These are phyloP conservation scores for Fistulinella cinereoalba DNA, from an alignment of 1,284 basidiomycete species.

Conservation along the genomic window DNA sequence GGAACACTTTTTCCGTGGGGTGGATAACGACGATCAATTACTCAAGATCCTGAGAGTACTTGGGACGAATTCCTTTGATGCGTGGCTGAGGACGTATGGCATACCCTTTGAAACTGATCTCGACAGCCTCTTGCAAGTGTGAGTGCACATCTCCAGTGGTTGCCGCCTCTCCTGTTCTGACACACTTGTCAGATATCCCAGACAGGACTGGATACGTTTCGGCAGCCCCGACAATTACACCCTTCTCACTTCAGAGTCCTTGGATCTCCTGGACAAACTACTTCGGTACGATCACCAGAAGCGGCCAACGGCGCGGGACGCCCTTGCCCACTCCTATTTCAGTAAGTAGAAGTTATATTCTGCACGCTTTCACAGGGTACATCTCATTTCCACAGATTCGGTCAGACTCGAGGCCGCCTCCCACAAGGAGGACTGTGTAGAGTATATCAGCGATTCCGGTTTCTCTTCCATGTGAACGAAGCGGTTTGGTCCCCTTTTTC, in stretches of 20 bases:
- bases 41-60: conserved; percentile 87
- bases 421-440: conserved; percentile 48
- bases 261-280: conserved; percentile 83
- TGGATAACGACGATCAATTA: conserved; percentile 88
- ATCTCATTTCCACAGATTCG: conserved; percentile 38
- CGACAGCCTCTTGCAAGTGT: conserved; percentile 63
- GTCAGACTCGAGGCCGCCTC: conserved; percentile 53
- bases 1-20: conserved; percentile 89
- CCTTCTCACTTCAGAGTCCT: conserved; percentile 69
- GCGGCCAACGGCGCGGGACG: conserved; percentile 78
- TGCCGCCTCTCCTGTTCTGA: background rate
- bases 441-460: conserved; percentile 56
- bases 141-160: conserved; percentile 18
- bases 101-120: conserved; percentile 75
- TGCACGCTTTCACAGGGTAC: conserved; percentile 13
- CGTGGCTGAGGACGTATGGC: conserved; percentile 67
- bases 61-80: conserved; percentile 80
- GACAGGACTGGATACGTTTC: conserved; percentile 75
- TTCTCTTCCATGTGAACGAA: conserved; percentile 50
- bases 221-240: conserved; percentile 71
- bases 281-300: conserved; percentile 85
- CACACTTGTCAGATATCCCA: conserved; percentile 52
- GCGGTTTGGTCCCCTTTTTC: background rate
- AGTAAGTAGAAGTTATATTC: conserved; percentile 44
- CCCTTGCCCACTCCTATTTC: conserved; percentile 76